A percentile compares a stretch with the other conserved stretches of the same genome.
These are phyloP conservation scores for Trametes polyzona DNA, from an alignment of 1,284 basidiomycete genomes.

Conservation along the genomic window DNA sequence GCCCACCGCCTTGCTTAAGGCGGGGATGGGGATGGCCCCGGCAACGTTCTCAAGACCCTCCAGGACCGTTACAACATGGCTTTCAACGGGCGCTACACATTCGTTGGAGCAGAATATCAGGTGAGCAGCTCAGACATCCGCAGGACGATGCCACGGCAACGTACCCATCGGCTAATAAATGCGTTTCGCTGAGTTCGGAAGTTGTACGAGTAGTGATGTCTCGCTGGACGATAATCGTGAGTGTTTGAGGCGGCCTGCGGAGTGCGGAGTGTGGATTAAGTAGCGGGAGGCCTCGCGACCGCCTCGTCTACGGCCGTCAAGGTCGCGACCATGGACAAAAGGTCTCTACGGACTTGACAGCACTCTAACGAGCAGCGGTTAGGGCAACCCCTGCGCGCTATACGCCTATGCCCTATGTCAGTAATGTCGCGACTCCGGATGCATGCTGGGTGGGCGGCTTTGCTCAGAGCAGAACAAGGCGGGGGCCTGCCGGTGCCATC, in stretches of 20 bases:
- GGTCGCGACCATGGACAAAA: not conserved
- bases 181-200: too few species aligned
- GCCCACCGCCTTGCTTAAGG: not conserved
- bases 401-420: not conserved
- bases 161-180: too few species aligned
- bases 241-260: not conserved
- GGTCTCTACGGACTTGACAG: constrained; percentile 9
- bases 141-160: too few species aligned
- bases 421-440: not conserved
- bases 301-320: not conserved
- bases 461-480: not conserved
- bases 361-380: not conserved
- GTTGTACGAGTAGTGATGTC: too few species aligned
- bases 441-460: not conserved
- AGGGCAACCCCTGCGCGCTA: not conserved
- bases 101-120: too few species aligned
- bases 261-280: too few species aligned
- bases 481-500: too few species aligned
- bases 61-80: too few species aligned
- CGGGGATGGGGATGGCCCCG: not conserved
- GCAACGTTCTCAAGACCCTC: too few species aligned
- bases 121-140: too few species aligned
- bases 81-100: too few species aligned
- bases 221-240: too few species aligned
- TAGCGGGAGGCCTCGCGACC: not conserved